Evolutionary conservation across 2,329 filamentous ascomycete species (phyloP), one percentile per base, ranked within the genome.

Genomic region (Verticillium nubilum): DNA sequence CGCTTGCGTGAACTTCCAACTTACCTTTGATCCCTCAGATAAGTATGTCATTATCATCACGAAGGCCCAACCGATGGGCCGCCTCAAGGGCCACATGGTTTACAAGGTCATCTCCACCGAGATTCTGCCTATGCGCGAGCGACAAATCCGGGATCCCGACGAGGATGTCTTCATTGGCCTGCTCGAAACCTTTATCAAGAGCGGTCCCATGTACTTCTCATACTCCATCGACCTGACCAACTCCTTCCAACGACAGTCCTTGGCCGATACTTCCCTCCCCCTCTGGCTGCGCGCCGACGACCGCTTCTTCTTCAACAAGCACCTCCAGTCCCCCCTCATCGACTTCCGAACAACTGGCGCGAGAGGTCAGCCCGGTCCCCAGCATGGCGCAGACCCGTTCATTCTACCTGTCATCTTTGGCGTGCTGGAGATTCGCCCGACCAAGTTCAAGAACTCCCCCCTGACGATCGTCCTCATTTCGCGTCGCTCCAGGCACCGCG

Each of bases 271-370:
- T 59, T 83, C 84, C 17, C 79, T 83, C 59, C 93, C 95, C 13
- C 76, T 98, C 60, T 99, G 95, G 95, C 88, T 90, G 80, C 83
- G 92, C 66, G 89, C 94, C 64, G 95, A 99, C 74, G 93, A 98
- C 72, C 91, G 95, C 64, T 99, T 99, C 81, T 99, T 97, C 80
- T 99, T 94, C 92, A 99, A 99, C 76, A 88, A 89, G 64, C 96
- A 97, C 73, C 84, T 98, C 55, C 91, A 94, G 72, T 89, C 90
- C 7, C 92, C 97, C 69, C 77, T 99, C 60, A 97, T 98, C 69
- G 87, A 97, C 72, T 96, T 97, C 72, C 87, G 94, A 62, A 85
- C 80, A 42, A 75, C 69, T 35, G 86, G 85, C 52, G 83, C 82
- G 47, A 78, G 89, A 63, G 83, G 85, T 59, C 84, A 89, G 58